Base-by-base conservation (phyloP, 805 yeast genomes). In the Ogataea siamensis region DNA sequence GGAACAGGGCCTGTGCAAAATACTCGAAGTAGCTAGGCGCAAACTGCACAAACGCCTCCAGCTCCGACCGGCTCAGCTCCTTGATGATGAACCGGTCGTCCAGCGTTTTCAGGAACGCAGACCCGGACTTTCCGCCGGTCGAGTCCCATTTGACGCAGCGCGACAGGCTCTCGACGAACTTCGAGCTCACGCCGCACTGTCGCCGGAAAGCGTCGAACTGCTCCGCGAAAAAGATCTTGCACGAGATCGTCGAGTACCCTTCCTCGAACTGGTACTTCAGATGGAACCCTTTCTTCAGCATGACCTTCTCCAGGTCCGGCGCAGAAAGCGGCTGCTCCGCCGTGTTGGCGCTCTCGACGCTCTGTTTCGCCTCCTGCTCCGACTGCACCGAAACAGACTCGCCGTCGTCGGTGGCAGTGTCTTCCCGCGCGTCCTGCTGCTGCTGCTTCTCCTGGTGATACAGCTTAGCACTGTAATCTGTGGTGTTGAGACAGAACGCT, bases 1-100 rank as follows among this genome's bases (percentile, higher is more conserved):
- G 96, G 64, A 89, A 93, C 57, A 89, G 73, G 0, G 95, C 94
- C 60, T 93, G 96, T 3, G 95, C 82, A 80, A 89, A 87, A 61
- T 91, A 93, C 62, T 87, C 94, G 67, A 93, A 93, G 62, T 93
- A 93, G 47, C 89, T 87, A 5, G 98, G 98, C 0, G 99, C 97
- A 68, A 94, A 87, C 42, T 84, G 85, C 19, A 89, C 84, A 68
- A 93, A 93, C 10, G 97, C 87, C 49, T 93, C 98, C 39, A 91
- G 68, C 60, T 93, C 99, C 1, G 84, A 72, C 49, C 83, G 86
- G 5, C 95, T 81, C 28, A 93, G 67, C 54, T 93, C 96, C 62
- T 93, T 93, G 29, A 93, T 78, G 35, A 93, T 85, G 47, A 88
- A 81, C 42, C 98, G 66, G 54, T 88, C 87, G 63, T 93, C 99